phyloP scores from a whole-genome alignment of 2,329 filamentous ascomycete species.

The Emmonsia crescens region DNA sequence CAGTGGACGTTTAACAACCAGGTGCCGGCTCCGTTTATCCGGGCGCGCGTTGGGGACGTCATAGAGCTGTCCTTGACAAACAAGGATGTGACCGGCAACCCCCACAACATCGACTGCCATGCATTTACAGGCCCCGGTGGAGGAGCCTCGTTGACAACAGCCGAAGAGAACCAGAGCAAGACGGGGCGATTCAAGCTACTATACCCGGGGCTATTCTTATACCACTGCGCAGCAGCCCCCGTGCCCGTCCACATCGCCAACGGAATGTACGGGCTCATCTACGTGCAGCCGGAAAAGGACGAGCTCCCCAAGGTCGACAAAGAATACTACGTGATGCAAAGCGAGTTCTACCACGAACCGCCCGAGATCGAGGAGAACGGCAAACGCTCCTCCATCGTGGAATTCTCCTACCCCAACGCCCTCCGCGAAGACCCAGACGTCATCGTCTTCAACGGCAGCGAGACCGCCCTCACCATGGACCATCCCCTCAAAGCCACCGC shows the following conservation, averaged over 20 bases:
- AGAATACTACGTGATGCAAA: conserved; percentile 31
- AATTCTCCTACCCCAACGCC: conserved; percentile 26
- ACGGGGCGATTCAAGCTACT: conserved; percentile 22
- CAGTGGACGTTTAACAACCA: conserved; percentile 27
- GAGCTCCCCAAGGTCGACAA: conserved; percentile 22
- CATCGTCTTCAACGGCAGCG: conserved; percentile 26
- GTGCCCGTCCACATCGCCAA: conserved; percentile 30
- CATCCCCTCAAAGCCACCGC: conserved; percentile 21
- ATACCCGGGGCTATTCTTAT: conserved; percentile 23
- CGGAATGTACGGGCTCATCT: conserved; percentile 30
- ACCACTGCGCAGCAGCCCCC: conserved; percentile 27
- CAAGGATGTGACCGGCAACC: conserved; percentile 23
- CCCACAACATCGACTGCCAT: conserved; percentile 29
- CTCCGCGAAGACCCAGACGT: conserved; percentile 24
- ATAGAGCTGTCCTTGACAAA: conserved; percentile 26
- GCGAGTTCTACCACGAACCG: conserved; percentile 29
- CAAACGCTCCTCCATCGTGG: conserved; percentile 19
- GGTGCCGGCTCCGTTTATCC: conserved; percentile 27
- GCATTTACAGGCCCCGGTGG: conserved; percentile 26
- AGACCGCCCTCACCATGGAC: conserved; percentile 22
- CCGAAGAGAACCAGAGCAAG: conserved; percentile 24
- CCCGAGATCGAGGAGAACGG: conserved; percentile 25
- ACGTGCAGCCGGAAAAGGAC: conserved; percentile 24
- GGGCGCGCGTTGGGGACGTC: conserved; percentile 25
- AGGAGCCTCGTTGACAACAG: conserved; percentile 24